A percentile compares a stretch with the other conserved stretches of the same genome.
phyloP scores from a whole-genome alignment of 75 land plant species.

The Pinus albicaulis region DNA sequence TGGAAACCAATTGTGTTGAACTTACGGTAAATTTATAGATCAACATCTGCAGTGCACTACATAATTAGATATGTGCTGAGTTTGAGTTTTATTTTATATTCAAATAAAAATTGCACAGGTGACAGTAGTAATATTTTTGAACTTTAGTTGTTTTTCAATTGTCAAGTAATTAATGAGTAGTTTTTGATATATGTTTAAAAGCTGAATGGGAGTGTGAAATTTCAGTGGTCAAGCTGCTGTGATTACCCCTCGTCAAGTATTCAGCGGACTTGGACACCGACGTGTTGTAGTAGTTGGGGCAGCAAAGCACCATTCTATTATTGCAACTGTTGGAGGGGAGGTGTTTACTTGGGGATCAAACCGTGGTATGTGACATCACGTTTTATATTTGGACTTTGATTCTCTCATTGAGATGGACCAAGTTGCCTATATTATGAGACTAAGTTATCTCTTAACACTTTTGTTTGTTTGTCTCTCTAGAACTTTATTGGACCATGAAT shows the following conservation, averaged over 20 bases:
- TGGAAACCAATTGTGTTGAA: neutral
- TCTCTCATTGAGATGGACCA: neutral
- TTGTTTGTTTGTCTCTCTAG: neutral
- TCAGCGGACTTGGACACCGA: slow-evolving; percentile 68
- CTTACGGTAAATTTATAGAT: neutral
- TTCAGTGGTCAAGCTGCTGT: slow-evolving; percentile 99
- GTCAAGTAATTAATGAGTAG: neutral
- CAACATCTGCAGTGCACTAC: neutral
- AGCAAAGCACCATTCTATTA: slow-evolving; percentile 95
- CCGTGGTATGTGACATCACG: slow-evolving; percentile 56
- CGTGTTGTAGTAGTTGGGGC: slow-evolving; percentile 79
- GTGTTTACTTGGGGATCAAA: slow-evolving; percentile 99
- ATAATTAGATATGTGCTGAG: neutral
- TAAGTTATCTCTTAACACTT: neutral
- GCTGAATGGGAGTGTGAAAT: slow-evolving; percentile 1
- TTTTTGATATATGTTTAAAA: neutral
- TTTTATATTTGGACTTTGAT: neutral
- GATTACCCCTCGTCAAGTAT: slow-evolving; percentile 85
- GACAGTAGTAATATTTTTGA: no score
- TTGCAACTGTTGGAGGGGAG: slow-evolving; percentile 93
- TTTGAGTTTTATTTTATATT: neutral
- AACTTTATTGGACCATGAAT: neutral
- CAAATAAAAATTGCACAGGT: no score
- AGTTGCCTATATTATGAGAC: neutral
- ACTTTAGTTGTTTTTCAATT: neutral